A percentile compares a stretch with the other conserved stretches of the same genome.
Evolutionary conservation across 306 rosid genomes (phyloP).

Genomic region (Quercus glauca): DNA sequence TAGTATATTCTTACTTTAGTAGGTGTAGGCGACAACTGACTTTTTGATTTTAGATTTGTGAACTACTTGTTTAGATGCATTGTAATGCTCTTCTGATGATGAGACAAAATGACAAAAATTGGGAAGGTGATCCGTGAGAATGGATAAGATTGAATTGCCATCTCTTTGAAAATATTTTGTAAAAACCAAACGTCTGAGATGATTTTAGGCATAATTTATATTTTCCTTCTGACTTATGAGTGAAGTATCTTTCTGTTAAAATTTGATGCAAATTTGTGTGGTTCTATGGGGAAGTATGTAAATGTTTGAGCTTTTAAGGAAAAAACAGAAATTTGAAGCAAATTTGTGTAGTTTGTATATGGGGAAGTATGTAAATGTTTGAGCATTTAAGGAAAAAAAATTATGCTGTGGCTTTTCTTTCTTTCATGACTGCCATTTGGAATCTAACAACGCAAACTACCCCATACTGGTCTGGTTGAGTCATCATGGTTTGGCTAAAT

Average conservation of each 20-base stretch:
- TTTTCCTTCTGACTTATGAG: neutral
- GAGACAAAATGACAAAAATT: neutral
- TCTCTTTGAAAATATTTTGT: neutral
- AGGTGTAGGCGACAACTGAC: neutral
- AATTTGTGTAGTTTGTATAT: too few relatives aligned
- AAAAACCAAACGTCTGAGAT: neutral
- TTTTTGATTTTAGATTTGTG: neutral
- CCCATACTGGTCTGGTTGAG: neutral
- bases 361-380: too few relatives aligned
- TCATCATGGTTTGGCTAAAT: too few relatives aligned
- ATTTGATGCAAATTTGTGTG: too few relatives aligned
- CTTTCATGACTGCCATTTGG: neutral
- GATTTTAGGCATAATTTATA: too few relatives aligned
- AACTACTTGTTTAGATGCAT: neutral
- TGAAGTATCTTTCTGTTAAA: neutral
- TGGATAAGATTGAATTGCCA: neutral
- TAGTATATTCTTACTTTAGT: neutral
- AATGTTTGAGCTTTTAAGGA: too few relatives aligned
- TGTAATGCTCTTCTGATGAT: neutral
- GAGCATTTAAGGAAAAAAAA: too few relatives aligned
- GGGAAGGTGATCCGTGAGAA: neutral
- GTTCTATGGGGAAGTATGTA: too few relatives aligned
- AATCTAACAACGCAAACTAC: neutral
- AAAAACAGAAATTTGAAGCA: too few relatives aligned
- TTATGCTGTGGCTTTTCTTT: neutral